These are phyloP conservation scores for Rhizophora apiculata DNA, from an alignment of 345 rosid species.

Conservation along the genomic window DNA sequence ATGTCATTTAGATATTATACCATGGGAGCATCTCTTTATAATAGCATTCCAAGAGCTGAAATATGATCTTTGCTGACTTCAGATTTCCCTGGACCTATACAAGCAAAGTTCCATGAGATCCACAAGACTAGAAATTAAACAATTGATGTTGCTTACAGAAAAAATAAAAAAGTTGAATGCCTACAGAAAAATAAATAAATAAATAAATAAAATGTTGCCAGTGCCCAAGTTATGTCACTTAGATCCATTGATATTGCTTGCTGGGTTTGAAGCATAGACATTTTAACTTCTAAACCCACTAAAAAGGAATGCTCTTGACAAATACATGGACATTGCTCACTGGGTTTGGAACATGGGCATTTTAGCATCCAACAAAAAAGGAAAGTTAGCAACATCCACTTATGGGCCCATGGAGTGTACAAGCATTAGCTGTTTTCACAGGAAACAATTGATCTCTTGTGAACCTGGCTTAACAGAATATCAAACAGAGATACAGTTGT, in stretches of 20 bases:
- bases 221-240: background rate
- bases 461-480: conserved; percentile 3
- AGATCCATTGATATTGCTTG: conserved; percentile 5
- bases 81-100: conserved; percentile 56
- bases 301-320: no score
- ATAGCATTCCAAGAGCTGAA: conserved; percentile 72
- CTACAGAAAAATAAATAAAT: background rate
- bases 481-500: conserved; percentile 7
- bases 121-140: background rate
- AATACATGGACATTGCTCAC: background rate
- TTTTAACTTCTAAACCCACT: background rate
- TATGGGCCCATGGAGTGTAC: background rate
- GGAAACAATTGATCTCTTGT: conserved; percentile 15
- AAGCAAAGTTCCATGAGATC: conserved; percentile 18
- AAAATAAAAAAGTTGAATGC: background rate
- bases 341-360: background rate
- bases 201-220: background rate
- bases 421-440: conserved; percentile 12
- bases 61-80: conserved; percentile 39
- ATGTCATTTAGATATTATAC: conserved; percentile 42
- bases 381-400: background rate
- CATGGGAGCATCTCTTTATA: conserved; percentile 66
- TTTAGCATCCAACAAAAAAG: background rate
- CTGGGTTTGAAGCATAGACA: background rate
- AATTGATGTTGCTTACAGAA: background rate